Base-by-base conservation (phyloP, 2,329 filamentous ascomycete genomes). In the Stromatinia cepivora region DNA sequence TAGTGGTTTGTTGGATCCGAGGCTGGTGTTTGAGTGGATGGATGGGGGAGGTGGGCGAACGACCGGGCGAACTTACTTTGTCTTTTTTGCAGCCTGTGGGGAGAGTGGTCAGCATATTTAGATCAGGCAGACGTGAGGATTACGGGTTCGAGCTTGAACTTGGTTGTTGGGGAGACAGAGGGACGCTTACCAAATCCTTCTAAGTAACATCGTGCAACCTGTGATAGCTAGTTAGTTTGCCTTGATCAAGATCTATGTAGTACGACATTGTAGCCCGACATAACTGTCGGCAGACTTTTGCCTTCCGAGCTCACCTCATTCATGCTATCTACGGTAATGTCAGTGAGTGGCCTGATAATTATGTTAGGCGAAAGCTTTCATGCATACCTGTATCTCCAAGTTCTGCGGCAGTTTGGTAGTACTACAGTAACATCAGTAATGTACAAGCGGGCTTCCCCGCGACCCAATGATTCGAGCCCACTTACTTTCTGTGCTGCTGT, bases 391-490 rank as follows among this genome's bases (percentile, higher is more conserved):
- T 92, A 80, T 99, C 95, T 71, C 95, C 95, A 74, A 99, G 82
- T 79, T 99, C 98, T 71, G 95, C 95, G 39, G 95, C 95, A 13
- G 94, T 97, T 82, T 98, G 94, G 80, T 98, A 99, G 80, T 98
- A 99, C 85, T 97, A 84, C 75, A 85, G 62, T 46, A 64, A 54
- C 70, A 70, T 76, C 63, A 77, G 77, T 73, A 54, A 56, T 70
- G 61, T 64, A 48, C 46, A 59, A 57, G 64, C 64, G 70, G 71
- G 72, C 67, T 76, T 74, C 58, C 71, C 71, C 70, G 66, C 72
- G 71, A 70, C 67, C 73, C 73, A 75, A 75, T 73, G 46, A 67
- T 69, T 69, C 56, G 36, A 53, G 63, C 48, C 70, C 79, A 70
- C 84, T 76, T 75, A 89, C 87, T 82, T 89, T 86, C 79, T 89